phyloP scores from a whole-genome alignment of 2,329 filamentous ascomycete species.

The Coleophoma cylindrospora region DNA sequence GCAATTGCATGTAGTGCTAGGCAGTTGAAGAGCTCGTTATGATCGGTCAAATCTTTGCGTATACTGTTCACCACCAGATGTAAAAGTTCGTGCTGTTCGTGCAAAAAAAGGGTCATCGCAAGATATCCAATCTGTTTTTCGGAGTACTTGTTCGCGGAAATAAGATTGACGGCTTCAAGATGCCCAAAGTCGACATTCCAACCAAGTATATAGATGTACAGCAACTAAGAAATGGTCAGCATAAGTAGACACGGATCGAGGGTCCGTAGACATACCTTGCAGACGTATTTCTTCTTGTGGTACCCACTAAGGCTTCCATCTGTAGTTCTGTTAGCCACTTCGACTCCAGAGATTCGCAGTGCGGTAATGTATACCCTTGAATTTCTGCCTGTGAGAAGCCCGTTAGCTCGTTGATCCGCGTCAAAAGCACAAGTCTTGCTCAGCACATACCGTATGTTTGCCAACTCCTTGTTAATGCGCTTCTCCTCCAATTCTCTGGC shows the following conservation, averaged over 20 bases:
- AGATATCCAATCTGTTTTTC: conserved; percentile 99
- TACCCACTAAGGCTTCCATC: conserved; percentile 91
- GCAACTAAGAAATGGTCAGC: conserved; percentile 42
- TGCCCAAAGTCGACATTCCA: conserved; percentile 99
- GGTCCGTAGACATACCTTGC: conserved; percentile 59
- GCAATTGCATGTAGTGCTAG: conserved; percentile 95
- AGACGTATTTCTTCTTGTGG: conserved; percentile 99
- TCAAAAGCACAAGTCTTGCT: neutral
- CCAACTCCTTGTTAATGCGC: conserved; percentile 98
- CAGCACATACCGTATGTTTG: conserved; percentile 74
- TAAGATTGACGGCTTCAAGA: conserved; percentile 94
- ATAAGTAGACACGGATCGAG: conserved; percentile 5
- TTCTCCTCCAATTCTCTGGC: conserved; percentile 97
- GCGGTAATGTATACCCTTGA: conserved; percentile 59
- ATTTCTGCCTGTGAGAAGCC: conserved; percentile 66
- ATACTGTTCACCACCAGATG: conserved; percentile 98
- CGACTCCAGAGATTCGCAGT: neutral
- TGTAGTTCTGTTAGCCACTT: conserved; percentile 24
- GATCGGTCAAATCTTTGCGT: conserved; percentile 87
- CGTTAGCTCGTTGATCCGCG: conserved; percentile 14
- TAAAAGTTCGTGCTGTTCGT: conserved; percentile 93
- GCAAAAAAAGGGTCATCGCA: conserved; percentile 93
- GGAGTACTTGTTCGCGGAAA: conserved; percentile 94
- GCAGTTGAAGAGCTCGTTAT: conserved; percentile 97
- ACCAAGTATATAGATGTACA: conserved; percentile 98